Percentiles rank a stretch among this genome's conserved stretches.
These are phyloP conservation scores for Onygenales sp. DNA, from an alignment of 2,329 filamentous ascomycete genomes.

Conservation along the genomic window DNA sequence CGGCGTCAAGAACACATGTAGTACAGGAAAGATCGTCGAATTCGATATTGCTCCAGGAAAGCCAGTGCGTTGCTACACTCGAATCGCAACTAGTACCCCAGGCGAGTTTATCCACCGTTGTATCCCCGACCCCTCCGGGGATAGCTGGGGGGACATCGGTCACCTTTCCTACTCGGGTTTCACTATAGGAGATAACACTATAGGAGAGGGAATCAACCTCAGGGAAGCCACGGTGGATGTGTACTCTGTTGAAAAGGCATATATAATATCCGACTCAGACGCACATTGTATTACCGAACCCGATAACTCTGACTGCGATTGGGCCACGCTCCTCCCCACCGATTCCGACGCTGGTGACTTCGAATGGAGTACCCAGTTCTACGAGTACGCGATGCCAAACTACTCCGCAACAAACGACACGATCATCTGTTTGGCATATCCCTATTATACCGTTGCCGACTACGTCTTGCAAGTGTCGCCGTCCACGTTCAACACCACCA, in stretches of 20 bases:
- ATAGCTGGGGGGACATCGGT: neutral
- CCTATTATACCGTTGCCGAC: neutral
- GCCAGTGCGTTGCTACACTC: neutral
- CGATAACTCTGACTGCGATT: neutral
- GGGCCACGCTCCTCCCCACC: neutral
- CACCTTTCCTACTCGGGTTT: neutral
- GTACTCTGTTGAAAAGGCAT: neutral
- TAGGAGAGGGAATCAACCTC: neutral
- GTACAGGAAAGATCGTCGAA: neutral
- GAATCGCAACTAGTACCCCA: neutral
- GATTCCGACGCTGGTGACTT: neutral
- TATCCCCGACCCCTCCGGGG: neutral
- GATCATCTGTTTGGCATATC: neutral
- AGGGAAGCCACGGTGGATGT: neutral
- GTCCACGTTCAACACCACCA: constrained; percentile 11
- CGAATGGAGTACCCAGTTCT: neutral
- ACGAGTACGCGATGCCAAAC: neutral
- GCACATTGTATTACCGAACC: neutral
- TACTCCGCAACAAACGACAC: neutral
- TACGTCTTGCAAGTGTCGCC: constrained; percentile 16
- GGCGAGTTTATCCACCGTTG: neutral
- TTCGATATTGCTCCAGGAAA: neutral
- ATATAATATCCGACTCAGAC: neutral
- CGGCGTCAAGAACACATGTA: neutral
- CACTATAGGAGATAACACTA: neutral